phyloP scores from a whole-genome alignment of 2,329 filamentous ascomycete genomes.

The Acrocalymma vagum region DNA sequence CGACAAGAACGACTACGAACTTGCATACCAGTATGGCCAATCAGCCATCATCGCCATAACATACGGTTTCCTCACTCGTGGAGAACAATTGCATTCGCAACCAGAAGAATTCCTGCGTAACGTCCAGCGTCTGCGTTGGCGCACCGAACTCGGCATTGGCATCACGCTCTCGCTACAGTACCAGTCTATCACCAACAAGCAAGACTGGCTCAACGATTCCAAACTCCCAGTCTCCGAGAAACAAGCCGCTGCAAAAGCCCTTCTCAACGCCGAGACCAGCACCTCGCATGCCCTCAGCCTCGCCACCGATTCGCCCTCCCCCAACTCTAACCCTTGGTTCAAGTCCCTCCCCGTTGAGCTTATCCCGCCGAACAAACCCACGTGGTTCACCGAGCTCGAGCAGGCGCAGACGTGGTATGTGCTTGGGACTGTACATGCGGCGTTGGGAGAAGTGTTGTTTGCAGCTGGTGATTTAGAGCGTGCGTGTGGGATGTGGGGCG shows the following conservation, averaged over 20 bases:
- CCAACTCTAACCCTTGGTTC: constrained; percentile 38
- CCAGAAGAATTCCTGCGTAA: constrained; percentile 24
- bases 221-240: background rate
- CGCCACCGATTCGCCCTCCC: constrained; percentile 35
- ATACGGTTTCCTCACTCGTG: constrained; percentile 40
- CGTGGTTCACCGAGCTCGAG: constrained; percentile 38
- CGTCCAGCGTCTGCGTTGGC: constrained; percentile 40
- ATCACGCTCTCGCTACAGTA: constrained; percentile 27
- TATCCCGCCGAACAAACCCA: constrained; percentile 39
- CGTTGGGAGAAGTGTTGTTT: constrained; percentile 40
- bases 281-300: constrained; percentile 34
- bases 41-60: constrained; percentile 38
- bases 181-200: constrained; percentile 6
- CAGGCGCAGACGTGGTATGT: constrained; percentile 38
- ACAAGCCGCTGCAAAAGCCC: constrained; percentile 22
- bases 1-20: constrained; percentile 18
- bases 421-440: constrained; percentile 35
- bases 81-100: constrained; percentile 34
- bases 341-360: constrained; percentile 36
- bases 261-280: constrained; percentile 32
- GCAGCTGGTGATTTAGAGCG: constrained; percentile 44
- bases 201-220: constrained; percentile 20
- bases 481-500: constrained; percentile 27
- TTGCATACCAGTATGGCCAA: constrained; percentile 32
- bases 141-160: constrained; percentile 33